phyloP scores from a whole-genome alignment of 139 green algal species.

The Yamagishiella unicocca region DNA sequence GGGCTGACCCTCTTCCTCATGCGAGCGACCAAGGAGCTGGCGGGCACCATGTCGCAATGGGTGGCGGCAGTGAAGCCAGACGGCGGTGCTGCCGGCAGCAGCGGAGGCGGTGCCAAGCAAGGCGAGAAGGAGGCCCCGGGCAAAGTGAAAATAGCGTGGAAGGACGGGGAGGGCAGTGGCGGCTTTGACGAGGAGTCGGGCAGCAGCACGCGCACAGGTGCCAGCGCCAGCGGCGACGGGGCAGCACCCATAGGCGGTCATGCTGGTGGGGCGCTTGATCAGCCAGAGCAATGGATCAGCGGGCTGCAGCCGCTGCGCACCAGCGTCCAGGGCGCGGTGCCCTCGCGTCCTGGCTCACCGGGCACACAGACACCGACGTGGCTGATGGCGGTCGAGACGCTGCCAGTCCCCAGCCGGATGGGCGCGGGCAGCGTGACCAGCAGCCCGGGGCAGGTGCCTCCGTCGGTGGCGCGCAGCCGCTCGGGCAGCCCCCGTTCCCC shows the following conservation, averaged over 20 bases:
- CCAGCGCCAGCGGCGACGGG: no score
- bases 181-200: no score
- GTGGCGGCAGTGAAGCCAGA: conserved; percentile 2
- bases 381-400: background rate
- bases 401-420: background rate
- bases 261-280: no score
- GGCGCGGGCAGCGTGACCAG: background rate
- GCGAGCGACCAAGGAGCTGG: background rate
- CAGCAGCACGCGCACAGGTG: no score
- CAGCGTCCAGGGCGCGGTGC: background rate
- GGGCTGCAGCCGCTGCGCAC: background rate
- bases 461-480: background rate
- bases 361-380: no score
- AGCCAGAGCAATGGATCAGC: background rate
- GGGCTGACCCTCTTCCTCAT: conserved; percentile 21
- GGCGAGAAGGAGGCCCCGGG: no score
- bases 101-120: background rate
- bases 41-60: background rate
- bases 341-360: no score
- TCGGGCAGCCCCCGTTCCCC: background rate
- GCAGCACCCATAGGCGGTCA: no score
- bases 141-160: no score
- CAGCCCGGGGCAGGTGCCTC: background rate
- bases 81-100: background rate
- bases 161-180: no score